Conservation (phyloP, 2,329 filamentous ascomycete species). For the Pyricularia grisea region DNA sequence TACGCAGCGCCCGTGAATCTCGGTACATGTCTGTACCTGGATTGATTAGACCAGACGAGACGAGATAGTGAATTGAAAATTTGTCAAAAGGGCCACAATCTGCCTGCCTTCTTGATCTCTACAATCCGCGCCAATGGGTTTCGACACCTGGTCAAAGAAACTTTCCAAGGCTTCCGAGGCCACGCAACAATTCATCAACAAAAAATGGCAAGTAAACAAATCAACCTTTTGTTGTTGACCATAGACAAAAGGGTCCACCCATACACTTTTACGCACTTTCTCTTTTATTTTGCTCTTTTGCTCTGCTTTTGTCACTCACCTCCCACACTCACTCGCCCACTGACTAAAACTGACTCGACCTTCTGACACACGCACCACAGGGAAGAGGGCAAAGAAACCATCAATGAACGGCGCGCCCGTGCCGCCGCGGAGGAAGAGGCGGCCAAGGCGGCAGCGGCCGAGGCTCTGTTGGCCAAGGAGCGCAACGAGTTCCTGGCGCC, state of each 20-base stretch:
- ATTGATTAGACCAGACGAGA: background rate
- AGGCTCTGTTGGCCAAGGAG: constrained; percentile 1
- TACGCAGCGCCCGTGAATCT: background rate
- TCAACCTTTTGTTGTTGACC: too few relatives aligned
- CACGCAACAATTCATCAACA: constrained; percentile 1
- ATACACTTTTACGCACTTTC: background rate
- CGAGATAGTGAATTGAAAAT: background rate
- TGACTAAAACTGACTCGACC: background rate
- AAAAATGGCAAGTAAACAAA: constrained; percentile 3
- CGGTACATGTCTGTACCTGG: background rate
- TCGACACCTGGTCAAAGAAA: constrained; percentile 1
- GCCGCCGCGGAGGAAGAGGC: background rate
- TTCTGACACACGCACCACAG: background rate
- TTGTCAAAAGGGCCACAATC: background rate
- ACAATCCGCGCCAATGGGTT: constrained; percentile 1
- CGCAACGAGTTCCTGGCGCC: constrained; percentile 4
- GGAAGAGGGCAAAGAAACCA: constrained; percentile 3
- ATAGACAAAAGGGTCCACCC: background rate
- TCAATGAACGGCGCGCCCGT: background rate
- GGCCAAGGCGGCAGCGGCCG: background rate
- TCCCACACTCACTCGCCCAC: background rate
- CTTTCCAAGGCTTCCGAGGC: background rate
- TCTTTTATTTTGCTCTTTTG: background rate
- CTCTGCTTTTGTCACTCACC: background rate
- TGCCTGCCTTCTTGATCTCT: background rate